phyloP scores from a whole-genome alignment of 148 eudicot species.

The Chenopodium album region DNA sequence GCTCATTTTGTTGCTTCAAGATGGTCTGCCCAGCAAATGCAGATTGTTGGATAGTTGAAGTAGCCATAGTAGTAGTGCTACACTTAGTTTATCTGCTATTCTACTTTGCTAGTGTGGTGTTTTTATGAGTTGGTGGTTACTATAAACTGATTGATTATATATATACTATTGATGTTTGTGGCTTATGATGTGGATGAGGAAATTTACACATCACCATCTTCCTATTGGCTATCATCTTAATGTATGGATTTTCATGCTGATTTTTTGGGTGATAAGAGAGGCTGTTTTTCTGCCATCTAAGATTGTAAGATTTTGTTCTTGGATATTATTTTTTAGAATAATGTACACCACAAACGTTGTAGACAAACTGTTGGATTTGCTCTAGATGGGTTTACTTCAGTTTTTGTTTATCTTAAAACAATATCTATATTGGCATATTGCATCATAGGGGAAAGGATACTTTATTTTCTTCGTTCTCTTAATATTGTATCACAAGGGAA shows the following conservation, averaged over 20 bases:
- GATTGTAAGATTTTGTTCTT: conserved; percentile 20
- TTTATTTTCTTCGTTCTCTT: no score
- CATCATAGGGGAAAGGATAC: no score
- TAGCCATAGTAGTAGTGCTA: conserved; percentile 34
- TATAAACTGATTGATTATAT: conserved; percentile 16
- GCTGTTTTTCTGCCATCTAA: conserved; percentile 25
- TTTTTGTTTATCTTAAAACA: background rate
- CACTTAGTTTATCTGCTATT: conserved; percentile 3
- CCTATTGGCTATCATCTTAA: conserved; percentile 45
- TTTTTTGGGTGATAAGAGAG: conserved; percentile 26
- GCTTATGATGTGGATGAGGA: conserved; percentile 46
- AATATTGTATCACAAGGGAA: no score
- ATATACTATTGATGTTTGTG: conserved; percentile 8
- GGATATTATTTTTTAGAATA: conserved; percentile 1
- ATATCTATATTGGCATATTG: background rate
- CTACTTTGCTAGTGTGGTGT: background rate
- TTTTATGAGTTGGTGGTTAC: conserved; percentile 4
- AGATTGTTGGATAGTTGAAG: conserved; percentile 52
- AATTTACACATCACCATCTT: conserved; percentile 35
- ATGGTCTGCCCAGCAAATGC: conserved; percentile 55
- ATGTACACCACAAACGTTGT: conserved; percentile 7
- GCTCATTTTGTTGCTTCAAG: conserved; percentile 48
- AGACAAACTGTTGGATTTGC: background rate
- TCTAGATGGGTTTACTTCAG: background rate
- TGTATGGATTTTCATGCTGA: conserved; percentile 23